A percentile compares a stretch with the other conserved stretches of the same genome.
Evolutionary conservation across 345 rosid genomes (phyloP).

Genomic region (Theobroma cacao): DNA sequence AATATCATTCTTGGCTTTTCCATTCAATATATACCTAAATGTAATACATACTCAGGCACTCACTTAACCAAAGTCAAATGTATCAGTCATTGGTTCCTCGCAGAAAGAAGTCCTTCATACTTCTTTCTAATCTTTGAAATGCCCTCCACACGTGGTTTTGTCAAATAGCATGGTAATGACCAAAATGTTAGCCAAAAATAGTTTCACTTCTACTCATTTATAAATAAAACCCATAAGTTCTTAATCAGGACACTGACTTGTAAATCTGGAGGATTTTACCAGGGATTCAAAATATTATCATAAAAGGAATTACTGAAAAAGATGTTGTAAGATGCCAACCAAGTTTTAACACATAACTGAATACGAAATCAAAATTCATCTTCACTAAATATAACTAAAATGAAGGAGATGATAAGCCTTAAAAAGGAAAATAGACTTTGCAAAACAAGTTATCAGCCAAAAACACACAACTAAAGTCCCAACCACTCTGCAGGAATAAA

Average conservation of each 20-base stretch:
- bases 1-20: background rate
- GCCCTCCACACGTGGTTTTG: background rate
- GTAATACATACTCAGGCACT: background rate
- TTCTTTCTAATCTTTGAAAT: background rate
- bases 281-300: background rate
- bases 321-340: background rate
- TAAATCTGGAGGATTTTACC: background rate
- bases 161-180: slow-evolving; percentile 1
- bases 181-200: background rate
- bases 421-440: background rate
- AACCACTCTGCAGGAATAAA: slow-evolving; percentile 3
- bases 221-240: background rate
- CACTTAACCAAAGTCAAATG: background rate
- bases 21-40: background rate
- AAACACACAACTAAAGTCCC: background rate
- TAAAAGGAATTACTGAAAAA: background rate
- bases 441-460: background rate
- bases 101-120: background rate
- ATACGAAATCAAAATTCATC: background rate
- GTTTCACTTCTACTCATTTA: background rate
- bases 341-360: background rate
- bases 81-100: background rate
- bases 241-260: background rate
- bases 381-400: background rate
- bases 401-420: background rate